Conservation (phyloP, 108 stramenopile genomes). For the Pseudonitzschia pungens region DNA sequence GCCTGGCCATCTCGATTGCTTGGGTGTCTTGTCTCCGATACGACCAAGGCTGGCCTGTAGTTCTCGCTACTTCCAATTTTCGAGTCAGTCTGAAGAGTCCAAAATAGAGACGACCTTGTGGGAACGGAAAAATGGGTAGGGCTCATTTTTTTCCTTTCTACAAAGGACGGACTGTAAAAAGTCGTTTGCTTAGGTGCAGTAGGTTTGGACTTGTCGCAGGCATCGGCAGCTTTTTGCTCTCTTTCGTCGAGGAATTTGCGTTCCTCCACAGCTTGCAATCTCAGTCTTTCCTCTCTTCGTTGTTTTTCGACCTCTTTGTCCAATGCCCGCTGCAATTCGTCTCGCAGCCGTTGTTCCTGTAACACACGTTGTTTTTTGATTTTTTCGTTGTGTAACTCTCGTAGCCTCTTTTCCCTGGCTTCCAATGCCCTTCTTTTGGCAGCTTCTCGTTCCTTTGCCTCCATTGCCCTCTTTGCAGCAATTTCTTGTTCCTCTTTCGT, state of each 20-base stretch:
- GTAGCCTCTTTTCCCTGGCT: neutral
- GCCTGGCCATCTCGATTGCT: neutral
- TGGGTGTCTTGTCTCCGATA: neutral
- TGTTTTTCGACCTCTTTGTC: constrained; percentile 8
- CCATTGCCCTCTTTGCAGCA: neutral
- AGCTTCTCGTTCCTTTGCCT: neutral
- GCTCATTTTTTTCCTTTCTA: constrained; percentile 4
- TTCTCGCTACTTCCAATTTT: constrained; percentile 6
- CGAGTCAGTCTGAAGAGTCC: constrained; percentile 7
- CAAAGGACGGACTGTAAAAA: constrained; percentile 10
- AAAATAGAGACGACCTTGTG: constrained; percentile 5
- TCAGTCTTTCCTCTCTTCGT: constrained; percentile 8
- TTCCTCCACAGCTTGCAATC: neutral
- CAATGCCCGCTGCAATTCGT: constrained; percentile 13
- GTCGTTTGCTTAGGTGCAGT: neutral
- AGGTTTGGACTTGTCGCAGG: neutral
- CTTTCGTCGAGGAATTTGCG: neutral
- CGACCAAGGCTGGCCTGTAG: constrained; percentile 11
- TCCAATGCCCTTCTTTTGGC: neutral
- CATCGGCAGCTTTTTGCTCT: neutral
- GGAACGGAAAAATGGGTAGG: constrained; percentile 11
- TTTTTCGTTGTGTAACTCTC: neutral
- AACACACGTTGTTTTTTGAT: neutral
- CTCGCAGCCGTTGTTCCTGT: neutral
- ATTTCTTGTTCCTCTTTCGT: neutral